Evolutionary conservation across 306 rosid species (phyloP), one percentile per base, ranked within the genome.

Genomic region (Inga oerstediana): DNA sequence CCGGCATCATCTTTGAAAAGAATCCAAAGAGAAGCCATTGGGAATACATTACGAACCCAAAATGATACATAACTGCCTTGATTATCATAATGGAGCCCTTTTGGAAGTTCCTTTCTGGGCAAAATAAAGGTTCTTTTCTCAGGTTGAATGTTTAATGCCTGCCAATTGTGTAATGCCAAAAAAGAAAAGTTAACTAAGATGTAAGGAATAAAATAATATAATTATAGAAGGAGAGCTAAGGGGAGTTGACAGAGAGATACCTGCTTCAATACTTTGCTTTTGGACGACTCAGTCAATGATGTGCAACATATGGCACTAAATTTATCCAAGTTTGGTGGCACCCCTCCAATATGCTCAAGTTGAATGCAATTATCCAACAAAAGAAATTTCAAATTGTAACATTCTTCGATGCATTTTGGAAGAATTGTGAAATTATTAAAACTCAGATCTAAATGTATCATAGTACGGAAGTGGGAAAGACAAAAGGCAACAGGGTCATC

Each of bases 241-340:
- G 41, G 41, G 7, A 4, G 39, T 5, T 27, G 6, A 12, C 17
- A 46, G 4, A 3, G 52, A 46, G 37, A 34, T 8, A 34, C 83
- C 77, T 79, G 58, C 17, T 17, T 51, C 17, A 79, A 14, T 54
- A 79, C 30, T 10, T 37, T 49, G 77, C 49, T 37, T 52, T 54
- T 22, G 37, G 69, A 70, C 8, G 11, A 4, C 4, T 15, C 2
- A 56, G 70, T 52, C 68, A 79, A 51, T 1, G 54, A 41, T 4
- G 49, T 69, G 83, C 83, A 79, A 17, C 8, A 19, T 65, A 10
- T 7, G 16, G 65, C 82, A 4, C 5, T 69, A 46, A 46, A 46
- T 46, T 11, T 46, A 2, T 46, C 52, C 52, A 46, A 12, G 52
- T 46, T 46, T 46, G 83, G 77, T 22, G 83, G 70, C 24, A 79